Evolutionary conservation across 2,329 filamentous ascomycete species (phyloP).

Genomic region (Sarocladium kiliense): DNA sequence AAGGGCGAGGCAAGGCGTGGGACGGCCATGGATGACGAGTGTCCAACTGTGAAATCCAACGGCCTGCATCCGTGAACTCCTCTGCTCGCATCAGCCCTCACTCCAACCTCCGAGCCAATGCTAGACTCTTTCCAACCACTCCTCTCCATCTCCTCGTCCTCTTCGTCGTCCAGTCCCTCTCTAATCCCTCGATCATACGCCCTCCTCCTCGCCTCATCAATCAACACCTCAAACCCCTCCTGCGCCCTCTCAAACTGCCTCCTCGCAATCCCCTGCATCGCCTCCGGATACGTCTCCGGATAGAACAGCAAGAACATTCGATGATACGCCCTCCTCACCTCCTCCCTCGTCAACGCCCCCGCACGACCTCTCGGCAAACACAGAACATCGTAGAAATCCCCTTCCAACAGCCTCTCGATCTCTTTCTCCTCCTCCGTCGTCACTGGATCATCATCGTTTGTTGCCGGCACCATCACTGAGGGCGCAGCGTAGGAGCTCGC

Average conservation of each 20-base stretch:
- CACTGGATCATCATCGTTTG: conserved; percentile 13
- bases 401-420: conserved; percentile 15
- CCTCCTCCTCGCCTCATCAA: conserved; percentile 34
- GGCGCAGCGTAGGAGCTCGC: conserved; percentile 37
- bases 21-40: neutral
- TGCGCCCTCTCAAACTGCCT: conserved; percentile 36
- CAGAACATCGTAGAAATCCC: conserved; percentile 39
- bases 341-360: conserved; percentile 19
- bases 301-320: conserved; percentile 40
- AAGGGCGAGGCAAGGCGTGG: neutral
- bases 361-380: conserved; percentile 32
- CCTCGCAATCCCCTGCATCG: conserved; percentile 32
- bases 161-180: conserved; percentile 14
- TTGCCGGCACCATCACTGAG: conserved; percentile 19
- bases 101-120: neutral
- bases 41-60: conserved; percentile 1
- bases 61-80: neutral
- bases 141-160: conserved; percentile 15
- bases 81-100: neutral
- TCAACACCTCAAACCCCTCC: conserved; percentile 42
- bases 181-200: conserved; percentile 31
- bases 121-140: neutral
- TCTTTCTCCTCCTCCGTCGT: conserved; percentile 5
- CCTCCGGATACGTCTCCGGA: conserved; percentile 34
- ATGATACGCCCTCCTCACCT: conserved; percentile 39